Evolutionary conservation across 2,329 filamentous ascomycete genomes (phyloP).

Genomic region (Colletotrichum siamense): DNA sequence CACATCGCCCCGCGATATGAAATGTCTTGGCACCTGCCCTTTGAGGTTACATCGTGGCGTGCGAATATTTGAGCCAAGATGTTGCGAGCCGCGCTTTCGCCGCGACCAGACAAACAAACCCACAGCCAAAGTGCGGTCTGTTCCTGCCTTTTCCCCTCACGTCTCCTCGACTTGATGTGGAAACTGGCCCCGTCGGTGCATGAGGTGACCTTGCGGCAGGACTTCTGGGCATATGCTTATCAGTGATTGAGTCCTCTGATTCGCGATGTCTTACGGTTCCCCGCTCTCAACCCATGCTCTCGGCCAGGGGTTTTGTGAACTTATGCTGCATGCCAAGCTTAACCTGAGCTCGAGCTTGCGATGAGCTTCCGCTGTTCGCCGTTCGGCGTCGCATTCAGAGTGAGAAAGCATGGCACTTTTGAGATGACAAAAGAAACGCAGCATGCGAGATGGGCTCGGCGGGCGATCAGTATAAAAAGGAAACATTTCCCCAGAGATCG

Average conservation of each 20-base stretch:
- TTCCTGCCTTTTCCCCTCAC: not conserved
- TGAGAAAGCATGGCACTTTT: not conserved
- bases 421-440: not conserved
- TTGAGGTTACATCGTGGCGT: conserved; percentile 13
- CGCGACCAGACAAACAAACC: not conserved
- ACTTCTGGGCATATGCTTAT: conserved; percentile 8
- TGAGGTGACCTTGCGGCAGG: not conserved
- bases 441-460: not conserved
- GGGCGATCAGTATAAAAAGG: not conserved
- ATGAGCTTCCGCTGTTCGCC: not conserved
- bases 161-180: not conserved
- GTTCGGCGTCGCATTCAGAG: not conserved
- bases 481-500: not conserved
- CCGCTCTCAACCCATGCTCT: not conserved
- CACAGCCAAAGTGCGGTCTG: not conserved
- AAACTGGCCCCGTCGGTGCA: not conserved
- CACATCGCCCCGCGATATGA: not conserved
- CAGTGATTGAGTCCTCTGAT: conserved; percentile 3
- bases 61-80: not conserved
- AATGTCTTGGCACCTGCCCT: conserved; percentile 18
- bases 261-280: not conserved
- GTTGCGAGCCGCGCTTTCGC: not conserved
- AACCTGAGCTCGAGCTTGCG: not conserved
- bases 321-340: conserved; percentile 6
- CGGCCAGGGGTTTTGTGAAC: not conserved